Base-by-base conservation (phyloP, 768 basidiomycete genomes). In the Trametes cinnabarina region DNA sequence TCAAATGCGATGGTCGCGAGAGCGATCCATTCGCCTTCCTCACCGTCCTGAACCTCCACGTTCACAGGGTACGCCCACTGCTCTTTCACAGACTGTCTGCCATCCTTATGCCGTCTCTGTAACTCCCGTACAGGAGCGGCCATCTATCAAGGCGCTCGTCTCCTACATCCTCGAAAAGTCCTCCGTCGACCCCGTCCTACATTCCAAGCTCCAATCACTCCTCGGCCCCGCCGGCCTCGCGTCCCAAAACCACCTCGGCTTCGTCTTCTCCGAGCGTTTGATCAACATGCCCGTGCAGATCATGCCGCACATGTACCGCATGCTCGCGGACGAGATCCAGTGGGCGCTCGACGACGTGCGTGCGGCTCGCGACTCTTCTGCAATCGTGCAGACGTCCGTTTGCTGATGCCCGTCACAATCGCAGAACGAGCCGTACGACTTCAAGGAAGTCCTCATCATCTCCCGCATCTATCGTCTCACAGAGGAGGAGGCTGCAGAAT, bases 201-300 rank as follows among this genome's bases (percentile, higher is more conserved):
- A 87, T 59, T 56, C 76, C 25, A 71, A 81, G 11, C 78, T 91
- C 23, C 76, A 80, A 62, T 68, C 71, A 10, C 75, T 89, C 6
- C 80, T 90, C 57, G 66, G 68, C 35, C 63, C 71, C 12, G 55
- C 65, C 3, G 66, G 62, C 4, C 68, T 72, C 1, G 48, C 63
- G 17, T 71, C 77, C 64, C 34, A 71, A 74, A 75, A 77, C 15
- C 83, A 89, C 60, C 83, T 96, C 44, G 96, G 92, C 2, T 78
- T 97, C 17, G 79, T 98, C 9, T 77, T 99, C 62, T 90, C 87
- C 62, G 93, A 97, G 70, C 80, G 96, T 0, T 77, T 98, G 49
- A 80, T 97, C 63, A 99, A 98, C 70, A 95, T 99, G 87, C 96
- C 96, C 0, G 88, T 94, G 14, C 92, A 98, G 65, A 84, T 94